phyloP scores from a whole-genome alignment of 768 basidiomycete genomes.

The Termitomyces titanicus region DNA sequence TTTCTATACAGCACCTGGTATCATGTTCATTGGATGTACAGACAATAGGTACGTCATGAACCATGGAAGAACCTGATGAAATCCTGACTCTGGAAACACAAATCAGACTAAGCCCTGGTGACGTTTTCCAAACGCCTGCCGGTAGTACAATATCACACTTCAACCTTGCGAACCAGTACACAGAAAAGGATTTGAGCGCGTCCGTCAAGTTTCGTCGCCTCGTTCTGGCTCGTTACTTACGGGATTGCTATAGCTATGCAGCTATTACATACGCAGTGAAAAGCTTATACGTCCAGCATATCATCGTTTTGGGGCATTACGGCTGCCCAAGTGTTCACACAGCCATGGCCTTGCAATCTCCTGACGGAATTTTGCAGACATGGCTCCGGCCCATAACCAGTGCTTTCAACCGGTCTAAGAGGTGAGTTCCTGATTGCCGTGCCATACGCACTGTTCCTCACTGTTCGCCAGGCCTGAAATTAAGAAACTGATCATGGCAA shows the following conservation, averaged over 20 bases:
- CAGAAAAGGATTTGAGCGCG: conserved; percentile 28
- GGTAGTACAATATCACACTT: conserved; percentile 30
- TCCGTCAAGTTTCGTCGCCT: conserved; percentile 17
- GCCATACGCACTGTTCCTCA: background rate
- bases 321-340: conserved; percentile 32
- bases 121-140: conserved; percentile 29
- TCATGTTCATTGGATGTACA: conserved; percentile 35
- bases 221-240: background rate
- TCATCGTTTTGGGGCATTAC: conserved; percentile 37
- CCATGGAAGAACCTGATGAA: background rate
- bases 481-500: conserved; percentile 27
- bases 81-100: background rate
- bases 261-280: conserved; percentile 32
- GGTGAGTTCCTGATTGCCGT: conserved; percentile 16
- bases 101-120: conserved; percentile 5
- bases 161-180: conserved; percentile 35
- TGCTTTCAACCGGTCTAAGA: conserved; percentile 27
- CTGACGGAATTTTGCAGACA: conserved; percentile 19
- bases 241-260: conserved; percentile 21
- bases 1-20: conserved; percentile 24
- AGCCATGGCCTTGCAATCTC: conserved; percentile 23
- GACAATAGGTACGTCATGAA: conserved; percentile 26
- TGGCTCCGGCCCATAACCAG: conserved; percentile 32
- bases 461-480: conserved; percentile 25
- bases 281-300: conserved; percentile 29